A percentile compares a stretch with the other conserved stretches of the same genome.
Conservation (phyloP, 345 rosid species). For the Lepidium africanum region DNA sequence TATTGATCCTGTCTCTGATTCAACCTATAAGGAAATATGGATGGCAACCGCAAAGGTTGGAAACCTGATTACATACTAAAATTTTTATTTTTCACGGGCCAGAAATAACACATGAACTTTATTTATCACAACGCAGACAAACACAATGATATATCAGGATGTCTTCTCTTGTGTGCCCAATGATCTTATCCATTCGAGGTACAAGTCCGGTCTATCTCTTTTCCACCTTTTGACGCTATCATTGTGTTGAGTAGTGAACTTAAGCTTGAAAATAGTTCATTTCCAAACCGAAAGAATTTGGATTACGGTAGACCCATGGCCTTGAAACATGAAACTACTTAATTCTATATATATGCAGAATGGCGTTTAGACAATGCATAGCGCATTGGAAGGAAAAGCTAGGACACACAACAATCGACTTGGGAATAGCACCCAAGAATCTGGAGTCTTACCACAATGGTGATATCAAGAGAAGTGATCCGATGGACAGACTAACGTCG, state of each 20-base stretch:
- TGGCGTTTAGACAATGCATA: constrained; percentile 55
- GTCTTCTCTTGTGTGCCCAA: constrained; percentile 87
- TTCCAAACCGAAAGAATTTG: not conserved
- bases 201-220: not conserved
- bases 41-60: constrained; percentile 81
- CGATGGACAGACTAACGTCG: constrained; percentile 57
- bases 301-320: not conserved
- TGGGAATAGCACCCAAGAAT: constrained; percentile 78
- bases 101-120: not conserved
- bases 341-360: constrained; percentile 22
- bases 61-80: not conserved
- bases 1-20: constrained; percentile 73
- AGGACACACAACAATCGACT: constrained; percentile 79
- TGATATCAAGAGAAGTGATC: constrained; percentile 45
- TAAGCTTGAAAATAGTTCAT: not conserved
- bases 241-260: not conserved
- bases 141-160: constrained; percentile 80
- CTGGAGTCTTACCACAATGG: constrained; percentile 67
- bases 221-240: not conserved
- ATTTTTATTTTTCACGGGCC: not conserved
- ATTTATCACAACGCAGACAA: constrained; percentile 44
- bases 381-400: constrained; percentile 67
- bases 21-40: constrained; percentile 87
- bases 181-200: constrained; percentile 92
- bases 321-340: not conserved